A percentile compares a stretch with the other conserved stretches of the same genome.
These are phyloP conservation scores for Colletotrichum incanum DNA, from an alignment of 2,329 filamentous ascomycete genomes.

Conservation along the genomic window DNA sequence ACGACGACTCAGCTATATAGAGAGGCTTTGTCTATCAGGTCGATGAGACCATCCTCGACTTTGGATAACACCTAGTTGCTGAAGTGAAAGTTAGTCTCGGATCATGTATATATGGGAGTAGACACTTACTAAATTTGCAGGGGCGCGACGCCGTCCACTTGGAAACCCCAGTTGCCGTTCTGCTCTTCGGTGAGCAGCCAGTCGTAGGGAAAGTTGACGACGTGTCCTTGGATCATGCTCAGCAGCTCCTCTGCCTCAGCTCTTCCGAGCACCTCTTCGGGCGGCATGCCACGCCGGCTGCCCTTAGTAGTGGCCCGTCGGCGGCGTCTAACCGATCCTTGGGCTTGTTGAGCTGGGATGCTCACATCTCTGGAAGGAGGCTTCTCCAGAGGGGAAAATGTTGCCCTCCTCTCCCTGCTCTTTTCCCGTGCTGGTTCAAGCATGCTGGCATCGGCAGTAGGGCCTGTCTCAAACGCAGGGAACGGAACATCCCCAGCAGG, in stretches of 20 bases:
- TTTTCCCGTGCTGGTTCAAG: constrained; percentile 56
- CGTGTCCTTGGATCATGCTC: constrained; percentile 85
- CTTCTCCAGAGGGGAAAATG: constrained; percentile 70
- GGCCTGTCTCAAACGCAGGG: constrained; percentile 61
- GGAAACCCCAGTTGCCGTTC: constrained; percentile 96
- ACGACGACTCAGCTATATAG: constrained; percentile 20
- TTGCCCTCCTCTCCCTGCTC: constrained; percentile 66
- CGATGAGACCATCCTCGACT: constrained; percentile 14
- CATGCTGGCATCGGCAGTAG: constrained; percentile 48
- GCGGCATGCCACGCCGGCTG: constrained; percentile 74
- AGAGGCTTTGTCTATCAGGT: constrained; percentile 6
- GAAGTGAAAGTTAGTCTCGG: constrained; percentile 48
- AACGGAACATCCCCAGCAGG: constrained; percentile 62
- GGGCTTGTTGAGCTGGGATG: constrained; percentile 50
- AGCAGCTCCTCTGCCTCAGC: constrained; percentile 87
- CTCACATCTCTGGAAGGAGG: constrained; percentile 57
- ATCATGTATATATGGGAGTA: background rate
- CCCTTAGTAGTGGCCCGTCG: constrained; percentile 80
- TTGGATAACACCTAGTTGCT: constrained; percentile 52
- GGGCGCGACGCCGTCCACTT: constrained; percentile 95
- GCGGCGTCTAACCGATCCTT: constrained; percentile 72
- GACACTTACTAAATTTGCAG: constrained; percentile 93
- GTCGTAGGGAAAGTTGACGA: constrained; percentile 96
- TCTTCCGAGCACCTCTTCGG: constrained; percentile 83
- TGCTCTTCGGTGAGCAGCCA: constrained; percentile 94